These are phyloP conservation scores for Ceratorhiza oryzae-sativae DNA, from an alignment of 1,284 basidiomycete species.

Conservation along the genomic window DNA sequence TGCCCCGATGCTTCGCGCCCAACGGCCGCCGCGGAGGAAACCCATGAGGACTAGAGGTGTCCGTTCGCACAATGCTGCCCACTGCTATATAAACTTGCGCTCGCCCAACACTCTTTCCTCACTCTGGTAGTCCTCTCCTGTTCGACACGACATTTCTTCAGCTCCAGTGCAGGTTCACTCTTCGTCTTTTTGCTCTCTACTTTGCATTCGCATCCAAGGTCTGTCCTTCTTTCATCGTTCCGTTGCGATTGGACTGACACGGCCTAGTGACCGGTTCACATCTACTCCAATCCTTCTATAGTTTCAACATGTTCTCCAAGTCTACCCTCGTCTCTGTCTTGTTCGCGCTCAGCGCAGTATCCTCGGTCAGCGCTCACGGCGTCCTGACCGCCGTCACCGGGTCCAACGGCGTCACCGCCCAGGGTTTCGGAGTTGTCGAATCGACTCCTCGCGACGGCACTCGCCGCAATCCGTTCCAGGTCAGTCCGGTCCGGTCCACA, in stretches of 20 bases:
- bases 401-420: slow-evolving; percentile 44
- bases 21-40: not conserved
- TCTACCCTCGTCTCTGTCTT: slow-evolving; percentile 38
- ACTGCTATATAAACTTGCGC: not conserved
- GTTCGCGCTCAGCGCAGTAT: slow-evolving; percentile 38
- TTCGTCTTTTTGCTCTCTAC: not conserved
- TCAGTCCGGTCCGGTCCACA: slow-evolving; percentile 5
- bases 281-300: not conserved
- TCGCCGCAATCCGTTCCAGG: slow-evolving; percentile 45
- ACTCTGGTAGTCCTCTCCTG: slow-evolving; percentile 28
- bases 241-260: not conserved
- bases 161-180: not conserved
- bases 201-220: not conserved
- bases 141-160: not conserved
- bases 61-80: not conserved
- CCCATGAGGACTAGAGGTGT: not conserved
- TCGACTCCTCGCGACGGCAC: slow-evolving; percentile 46
- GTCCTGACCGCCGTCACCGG: slow-evolving; percentile 44
- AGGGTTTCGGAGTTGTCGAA: slow-evolving; percentile 46
- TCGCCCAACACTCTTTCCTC: not conserved
- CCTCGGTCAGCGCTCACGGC: slow-evolving; percentile 43
- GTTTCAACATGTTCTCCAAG: slow-evolving; percentile 41
- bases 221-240: not conserved
- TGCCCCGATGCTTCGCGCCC: not conserved
- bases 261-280: slow-evolving; percentile 36